phyloP scores from a whole-genome alignment of 176 grass and related monocot genomes.

The Hyparrhenia diplandra region DNA sequence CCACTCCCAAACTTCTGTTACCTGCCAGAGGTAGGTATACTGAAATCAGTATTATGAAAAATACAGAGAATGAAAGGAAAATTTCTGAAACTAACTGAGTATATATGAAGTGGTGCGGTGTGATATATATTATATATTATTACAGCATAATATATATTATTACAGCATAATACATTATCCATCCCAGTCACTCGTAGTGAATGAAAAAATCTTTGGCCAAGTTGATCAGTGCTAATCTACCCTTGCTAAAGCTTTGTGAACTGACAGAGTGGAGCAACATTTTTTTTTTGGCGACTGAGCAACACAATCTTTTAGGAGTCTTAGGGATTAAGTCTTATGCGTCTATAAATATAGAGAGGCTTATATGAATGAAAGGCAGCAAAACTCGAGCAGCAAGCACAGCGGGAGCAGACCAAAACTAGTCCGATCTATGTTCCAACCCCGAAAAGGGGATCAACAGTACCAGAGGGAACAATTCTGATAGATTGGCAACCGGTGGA shows the following conservation, averaged over 20 bases:
- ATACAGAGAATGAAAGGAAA: slow-evolving; percentile 2
- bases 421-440: background rate
- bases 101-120: background rate
- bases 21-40: slow-evolving; percentile 41
- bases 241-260: background rate
- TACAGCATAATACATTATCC: background rate
- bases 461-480: background rate
- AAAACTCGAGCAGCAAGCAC: background rate
- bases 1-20: slow-evolving; percentile 66
- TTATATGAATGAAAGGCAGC: background rate
- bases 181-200: background rate
- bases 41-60: slow-evolving; percentile 20
- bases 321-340: background rate
- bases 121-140: background rate
- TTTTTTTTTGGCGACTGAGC: no score
- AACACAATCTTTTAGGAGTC: background rate
- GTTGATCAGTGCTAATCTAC: background rate
- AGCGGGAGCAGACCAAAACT: background rate
- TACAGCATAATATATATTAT: no score
- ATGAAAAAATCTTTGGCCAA: background rate
- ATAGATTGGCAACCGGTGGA: background rate
- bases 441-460: background rate
- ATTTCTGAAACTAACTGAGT: background rate
- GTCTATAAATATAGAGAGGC: background rate
- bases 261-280: background rate